Evolutionary conservation across 148 eudicot species (phyloP), one percentile per base, ranked within the genome.

Genomic region (Rhododendron simsii): DNA sequence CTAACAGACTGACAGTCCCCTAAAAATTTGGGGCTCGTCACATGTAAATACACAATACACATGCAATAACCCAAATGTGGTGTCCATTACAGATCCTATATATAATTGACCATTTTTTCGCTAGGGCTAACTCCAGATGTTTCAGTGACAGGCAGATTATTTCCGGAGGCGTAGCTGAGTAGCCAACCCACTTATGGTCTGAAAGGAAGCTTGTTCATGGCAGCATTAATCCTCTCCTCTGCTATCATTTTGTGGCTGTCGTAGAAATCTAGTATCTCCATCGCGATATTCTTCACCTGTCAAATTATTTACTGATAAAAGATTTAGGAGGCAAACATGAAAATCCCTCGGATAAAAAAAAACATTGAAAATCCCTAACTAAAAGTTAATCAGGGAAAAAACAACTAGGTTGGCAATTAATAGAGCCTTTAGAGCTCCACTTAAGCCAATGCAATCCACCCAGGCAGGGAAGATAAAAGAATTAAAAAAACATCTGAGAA

Each of bases 271-370:
- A 98, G 85, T 79, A 98, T 95, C 92, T 95, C 99, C 95, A 94
- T 98, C 35, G 99, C 93, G 16, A 98, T 95, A 81, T 98, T 98
- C 84, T 98, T 98, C 91, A 98, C 99, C 99, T 98, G 88, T 77
- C 85, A 77, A 86, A 55, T 81, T 26, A 51, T 47, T 21, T 23
- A 81, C 1, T 14, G 11, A 81, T 75, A 0, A 51, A 84, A 18
- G 50, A 39, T 82, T 81, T 51, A 80, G 39, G 84, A 41, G 37
- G 9, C 35, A 41, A 51, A 39, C 13, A 37, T 15, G 45, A 28
- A 53, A 53, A 53, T 50, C 53, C 9, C 53, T 50, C 2, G 53
- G 13, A 50, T 50, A 50, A 50, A 10, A 12, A 50, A 50, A 50
- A 50, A 50, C 53, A 50, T 50, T 10, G 14, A 50, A 50, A 50